Evolutionary conservation across 2,329 filamentous ascomycete species (phyloP), one percentile per base, ranked within the genome.

Genomic region (Penicillium sp.): DNA sequence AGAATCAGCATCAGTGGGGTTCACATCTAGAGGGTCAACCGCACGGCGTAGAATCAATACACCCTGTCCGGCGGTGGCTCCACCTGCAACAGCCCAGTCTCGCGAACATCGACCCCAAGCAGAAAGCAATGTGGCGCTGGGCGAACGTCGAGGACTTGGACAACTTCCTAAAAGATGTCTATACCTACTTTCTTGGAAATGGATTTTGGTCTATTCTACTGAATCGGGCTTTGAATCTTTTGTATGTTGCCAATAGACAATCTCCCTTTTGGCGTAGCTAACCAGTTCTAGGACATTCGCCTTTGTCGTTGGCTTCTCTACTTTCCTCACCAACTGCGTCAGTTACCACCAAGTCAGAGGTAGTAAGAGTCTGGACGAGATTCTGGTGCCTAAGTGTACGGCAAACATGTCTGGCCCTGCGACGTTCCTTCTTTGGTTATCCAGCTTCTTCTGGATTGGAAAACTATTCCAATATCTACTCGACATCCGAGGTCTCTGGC

Each of bases 41-140:
- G 5, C 48, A 68, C 3, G 62, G 71, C 52, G 34, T 59, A 23
- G 53, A 56, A 39, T 52, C 55, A 49, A 59, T 60, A 19, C 59
- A 59, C 24, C 61, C 66, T 11, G 55, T 60, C 33, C 52, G 58
- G 29, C 61, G 64, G 37, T 71, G 67, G 60, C 61, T 68, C 16
- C 54, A 62, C 5, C 66, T 67, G 16, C 68, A 65, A 46, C 64
- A 71, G 23, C 64, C 71, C 1, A 71, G 68, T 23, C 60, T 79
- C 37, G 71, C 72, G 16, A 70, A 77, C 48, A 76, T 80, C 24
- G 83, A 85, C 64, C 83, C 86, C 1, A 86, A 86, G 71, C 89
- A 93, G 68, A 89, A 87, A 71, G 92, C 92, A 3, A 85, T 96
- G 78, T 97, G 91, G 88, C 84, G 90, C 74, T 97, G 92, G 90